These are phyloP conservation scores for Penicillium daleae DNA, from an alignment of 495 filamentous ascomycete species.

Conservation along the genomic window DNA sequence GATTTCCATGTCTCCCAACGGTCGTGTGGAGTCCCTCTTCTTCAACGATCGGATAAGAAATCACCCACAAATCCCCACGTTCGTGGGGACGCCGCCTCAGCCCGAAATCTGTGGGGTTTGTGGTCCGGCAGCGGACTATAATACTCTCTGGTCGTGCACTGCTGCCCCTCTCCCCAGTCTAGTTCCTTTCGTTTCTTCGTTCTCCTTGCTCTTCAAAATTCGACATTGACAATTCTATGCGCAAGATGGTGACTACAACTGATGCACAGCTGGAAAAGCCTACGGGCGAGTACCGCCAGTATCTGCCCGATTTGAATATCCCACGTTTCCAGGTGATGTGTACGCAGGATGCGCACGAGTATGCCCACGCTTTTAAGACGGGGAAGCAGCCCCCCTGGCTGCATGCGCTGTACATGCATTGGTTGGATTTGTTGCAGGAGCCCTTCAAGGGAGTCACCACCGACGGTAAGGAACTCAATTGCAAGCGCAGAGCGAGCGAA, in stretches of 20 bases:
- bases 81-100: slow-evolving; percentile 27
- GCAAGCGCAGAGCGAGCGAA: neutral
- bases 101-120: slow-evolving; percentile 25
- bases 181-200: too few species aligned
- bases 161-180: neutral
- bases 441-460: slow-evolving; percentile 73
- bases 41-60: slow-evolving; percentile 23
- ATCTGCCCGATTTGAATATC: slow-evolving; percentile 63
- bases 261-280: slow-evolving; percentile 26
- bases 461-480: slow-evolving; percentile 54
- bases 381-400: slow-evolving; percentile 67
- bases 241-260: slow-evolving; percentile 10
- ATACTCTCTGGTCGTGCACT: slow-evolving; percentile 7
- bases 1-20: neutral
- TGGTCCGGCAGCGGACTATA: slow-evolving; percentile 15
- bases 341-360: slow-evolving; percentile 65
- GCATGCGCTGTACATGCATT: slow-evolving; percentile 66
- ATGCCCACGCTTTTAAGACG: slow-evolving; percentile 63
- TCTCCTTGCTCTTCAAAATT: neutral
- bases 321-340: slow-evolving; percentile 66
- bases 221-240: neutral
- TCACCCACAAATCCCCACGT: slow-evolving; percentile 34
- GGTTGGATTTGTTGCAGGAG: slow-evolving; percentile 65
- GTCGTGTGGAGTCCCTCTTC: too few species aligned
- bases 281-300: slow-evolving; percentile 55